Evolutionary conservation across 2,329 filamentous ascomycete species (phyloP).

Genomic region (Colletotrichum lupini): DNA sequence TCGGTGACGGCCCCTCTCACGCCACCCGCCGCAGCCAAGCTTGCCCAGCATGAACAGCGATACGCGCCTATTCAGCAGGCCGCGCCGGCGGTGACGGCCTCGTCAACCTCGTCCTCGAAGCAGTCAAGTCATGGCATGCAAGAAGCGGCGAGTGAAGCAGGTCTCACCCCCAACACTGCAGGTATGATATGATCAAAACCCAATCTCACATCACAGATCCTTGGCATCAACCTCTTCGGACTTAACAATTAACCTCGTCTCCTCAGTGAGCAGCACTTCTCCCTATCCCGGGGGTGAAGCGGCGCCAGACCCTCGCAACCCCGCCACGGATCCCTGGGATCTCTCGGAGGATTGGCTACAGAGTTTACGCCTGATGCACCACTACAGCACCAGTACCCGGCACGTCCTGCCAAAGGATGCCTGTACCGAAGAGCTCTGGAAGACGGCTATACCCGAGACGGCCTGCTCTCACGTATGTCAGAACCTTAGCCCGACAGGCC

Average conservation of each 20-base stretch:
- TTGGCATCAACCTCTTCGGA: not conserved
- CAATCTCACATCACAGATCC: not conserved
- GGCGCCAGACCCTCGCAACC: not conserved
- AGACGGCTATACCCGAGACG: constrained; percentile 28
- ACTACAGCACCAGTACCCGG: constrained; percentile 45
- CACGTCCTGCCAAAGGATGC: constrained; percentile 41
- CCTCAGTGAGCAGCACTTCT: constrained; percentile 13
- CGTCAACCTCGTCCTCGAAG: not conserved
- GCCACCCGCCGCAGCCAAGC: constrained; percentile 21
- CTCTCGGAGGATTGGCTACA: constrained; percentile 43
- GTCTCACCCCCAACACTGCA: constrained; percentile 24
- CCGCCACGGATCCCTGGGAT: constrained; percentile 34
- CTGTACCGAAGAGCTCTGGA: constrained; percentile 34
- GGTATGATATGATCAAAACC: not conserved
- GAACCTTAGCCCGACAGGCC: not conserved
- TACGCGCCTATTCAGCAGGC: not conserved
- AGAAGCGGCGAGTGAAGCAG: constrained; percentile 6
- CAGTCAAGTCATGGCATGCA: not conserved
- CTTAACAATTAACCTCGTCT: not conserved
- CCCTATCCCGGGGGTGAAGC: constrained; percentile 2
- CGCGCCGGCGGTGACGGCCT: not conserved
- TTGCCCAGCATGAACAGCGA: not conserved
- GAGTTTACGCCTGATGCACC: constrained; percentile 50
- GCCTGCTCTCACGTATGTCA: constrained; percentile 28
- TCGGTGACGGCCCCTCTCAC: not conserved